Base-by-base conservation (phyloP, 164 flowering plant species). In the Stephania cephalantha region DNA sequence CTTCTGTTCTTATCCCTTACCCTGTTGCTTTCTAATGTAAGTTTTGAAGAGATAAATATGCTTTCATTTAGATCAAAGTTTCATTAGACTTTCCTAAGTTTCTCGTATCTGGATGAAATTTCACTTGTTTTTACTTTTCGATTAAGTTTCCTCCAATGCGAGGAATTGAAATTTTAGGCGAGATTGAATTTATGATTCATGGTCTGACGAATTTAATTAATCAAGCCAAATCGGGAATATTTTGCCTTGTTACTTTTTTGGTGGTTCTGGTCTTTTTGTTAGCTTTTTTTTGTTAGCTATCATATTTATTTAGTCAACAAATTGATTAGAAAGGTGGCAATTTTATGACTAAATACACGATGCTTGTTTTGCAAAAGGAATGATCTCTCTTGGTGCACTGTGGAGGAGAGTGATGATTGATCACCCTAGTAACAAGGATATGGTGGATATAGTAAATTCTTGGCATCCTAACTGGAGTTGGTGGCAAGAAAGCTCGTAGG, bases 351-450 rank as follows among this genome's bases (percentile, higher is more conserved):
- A 7, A 77, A 46, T 68, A 42, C 10, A 68, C 70, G 67, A 29
- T 69, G 69, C 70, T 30, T 67, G 6, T 58, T n/a, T 71, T 63
- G 66, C 46, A 69, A 44, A 71, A 92, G 98, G 90, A 66, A 79
- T 80, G 69, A 83, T 73, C 78, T 77, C 83, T 69, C 84, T 86
- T 65, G 83, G 90, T 48, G 80, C 76, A 55, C 84, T 87, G 35
- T 93, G 98, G 98, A 85, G 96, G 83, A 89, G 85, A 84, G 89
- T 96, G 66, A 77, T 84, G 87, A 81, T 96, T 83, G 78, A 78
- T 25, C 83, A 84, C 15, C 82, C 94, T 18, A 83, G 75, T 74
- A 76, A 68, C 31, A 81, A 85, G 9, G 97, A 94, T 80, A 71
- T 96, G 80, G 53, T 84, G 31, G 78, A 78, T 58, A 90, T 96